Evolutionary conservation across 2,329 filamentous ascomycete species (phyloP), one percentile per base, ranked within the genome.

Genomic region (Xylaria polymorpha): DNA sequence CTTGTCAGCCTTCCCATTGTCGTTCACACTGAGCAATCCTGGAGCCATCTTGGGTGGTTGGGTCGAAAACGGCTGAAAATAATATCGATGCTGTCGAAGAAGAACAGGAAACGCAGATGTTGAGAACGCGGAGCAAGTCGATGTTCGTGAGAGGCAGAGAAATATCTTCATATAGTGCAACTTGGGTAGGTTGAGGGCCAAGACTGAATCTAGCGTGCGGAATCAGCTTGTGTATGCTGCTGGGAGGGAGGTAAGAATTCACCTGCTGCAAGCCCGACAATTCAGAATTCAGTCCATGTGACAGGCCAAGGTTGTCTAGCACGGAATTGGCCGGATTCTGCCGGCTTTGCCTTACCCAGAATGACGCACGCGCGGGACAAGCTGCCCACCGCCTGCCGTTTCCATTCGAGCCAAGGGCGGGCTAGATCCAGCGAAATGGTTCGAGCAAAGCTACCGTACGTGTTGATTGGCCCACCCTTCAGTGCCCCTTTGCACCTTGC

Each of bases 1-100:
- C 84, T 89, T 92, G 71, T 85, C 61, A 20, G 92, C 94, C 83
- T 89, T 91, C 72, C 84, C 67, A 64, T 66, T 64, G 25, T 61
- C 83, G 71, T 87, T 82, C 65, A 86, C 81, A 68, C 83, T 85
- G 50, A 86, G 64, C 37, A 77, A 66, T 72, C 72, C 76, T 12
- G 77, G 67, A 14, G 75, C 71, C 77, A 79, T 79, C 18, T 72
- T 77, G 68, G 71, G 72, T 20, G 70, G 65, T 60, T 67, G 67
- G 15, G 63, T 66, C 4, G 70, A 75, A 37, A 70, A 72, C 0
- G 18, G 44, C 37, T 67, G 66, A n/a, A 57, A 61, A 55, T 62
- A 56, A 20, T 25, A 63, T 18, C 12, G 59, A 18, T 56, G 25
- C 37, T 50, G 59, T 58, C 44, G 57, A 51, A 51, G 25, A 56